Evolutionary conservation across 2,329 filamentous ascomycete species (phyloP), one percentile per base, ranked within the genome.

Genomic region (Fusarium mexicanum): DNA sequence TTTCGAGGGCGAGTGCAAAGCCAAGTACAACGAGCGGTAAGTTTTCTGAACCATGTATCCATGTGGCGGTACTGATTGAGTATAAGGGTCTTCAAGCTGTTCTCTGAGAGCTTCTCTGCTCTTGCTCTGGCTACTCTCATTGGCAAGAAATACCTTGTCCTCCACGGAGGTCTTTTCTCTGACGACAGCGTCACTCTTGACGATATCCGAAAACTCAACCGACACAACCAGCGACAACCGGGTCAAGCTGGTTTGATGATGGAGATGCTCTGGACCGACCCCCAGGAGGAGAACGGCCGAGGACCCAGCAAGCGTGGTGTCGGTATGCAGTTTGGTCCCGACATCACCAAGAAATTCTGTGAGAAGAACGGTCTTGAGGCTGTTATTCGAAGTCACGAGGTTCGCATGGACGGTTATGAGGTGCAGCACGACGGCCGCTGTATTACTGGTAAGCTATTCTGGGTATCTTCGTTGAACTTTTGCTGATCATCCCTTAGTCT

Each of bases 231-330:
- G 84, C 90, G 94, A 71, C 96, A 98, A 80, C 96, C 96, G 6
- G 96, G 96, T 38, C 96, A 99, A 83, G 86, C 93, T 55, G 96
- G 96, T 20, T 86, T 99, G 78, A 99, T 99, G 96, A 99, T 99
- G 96, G 96, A 99, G 85, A 99, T 99, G 96, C 89, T 99, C 53
- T 99, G 96, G 96, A 98, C 96, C 2, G 96, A 99, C 81, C 96
- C 96, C 6, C 96, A 99, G 82, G 89, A 93, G 2, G 88, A 91
- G 77, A 91, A 93, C 35, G 96, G 96, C 60, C 91, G 96, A 76
- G 94, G 95, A 14, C 96, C 96, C 50, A 98, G 95, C 87, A 99
- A 99, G 88, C 91, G 96, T 81, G 96, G 96, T 76, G 96, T 99
- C 26, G 96, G 96, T 60, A 90, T 98, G 84, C 95, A 98, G 81